phyloP scores from a whole-genome alignment of 2,329 filamentous ascomycete species.

The Pyrenophora teres region DNA sequence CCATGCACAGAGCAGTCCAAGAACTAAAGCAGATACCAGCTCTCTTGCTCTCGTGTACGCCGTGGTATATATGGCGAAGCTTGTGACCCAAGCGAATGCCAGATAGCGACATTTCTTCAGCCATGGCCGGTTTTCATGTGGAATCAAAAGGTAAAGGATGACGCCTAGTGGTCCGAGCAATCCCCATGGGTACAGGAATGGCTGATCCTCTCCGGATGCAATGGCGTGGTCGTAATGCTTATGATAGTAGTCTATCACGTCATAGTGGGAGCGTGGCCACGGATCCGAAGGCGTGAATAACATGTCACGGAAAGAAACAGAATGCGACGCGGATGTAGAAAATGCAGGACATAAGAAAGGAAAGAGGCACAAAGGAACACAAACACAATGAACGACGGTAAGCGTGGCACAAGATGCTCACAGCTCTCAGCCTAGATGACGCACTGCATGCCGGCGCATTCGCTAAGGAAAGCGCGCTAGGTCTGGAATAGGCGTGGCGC shows the following conservation, averaged over 20 bases:
- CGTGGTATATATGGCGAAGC: conserved; percentile 52
- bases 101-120: conserved; percentile 51
- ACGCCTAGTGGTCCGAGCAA: conserved; percentile 48
- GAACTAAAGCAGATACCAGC: conserved; percentile 59
- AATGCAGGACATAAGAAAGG: conserved; percentile 6
- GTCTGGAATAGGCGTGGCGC: conserved; percentile 16
- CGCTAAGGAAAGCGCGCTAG: conserved; percentile 27
- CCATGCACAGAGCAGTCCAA: conserved; percentile 61
- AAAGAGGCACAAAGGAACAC: neutral
- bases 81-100: conserved; percentile 52
- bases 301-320: conserved; percentile 12
- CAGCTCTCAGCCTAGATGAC: conserved; percentile 26
- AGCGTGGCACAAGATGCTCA: conserved; percentile 18
- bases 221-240: conserved; percentile 49
- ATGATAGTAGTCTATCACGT: conserved; percentile 45
- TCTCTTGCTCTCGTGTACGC: conserved; percentile 53
- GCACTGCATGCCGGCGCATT: conserved; percentile 32
- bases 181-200: conserved; percentile 53
- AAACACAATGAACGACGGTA: neutral
- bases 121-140: conserved; percentile 50
- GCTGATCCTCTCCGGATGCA: conserved; percentile 46
- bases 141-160: conserved; percentile 58
- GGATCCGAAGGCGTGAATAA: conserved; percentile 18
- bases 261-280: conserved; percentile 43
- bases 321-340: neutral